Evolutionary conservation across 2,329 filamentous ascomycete species (phyloP).

Genomic region (Fusarium bactridioides): DNA sequence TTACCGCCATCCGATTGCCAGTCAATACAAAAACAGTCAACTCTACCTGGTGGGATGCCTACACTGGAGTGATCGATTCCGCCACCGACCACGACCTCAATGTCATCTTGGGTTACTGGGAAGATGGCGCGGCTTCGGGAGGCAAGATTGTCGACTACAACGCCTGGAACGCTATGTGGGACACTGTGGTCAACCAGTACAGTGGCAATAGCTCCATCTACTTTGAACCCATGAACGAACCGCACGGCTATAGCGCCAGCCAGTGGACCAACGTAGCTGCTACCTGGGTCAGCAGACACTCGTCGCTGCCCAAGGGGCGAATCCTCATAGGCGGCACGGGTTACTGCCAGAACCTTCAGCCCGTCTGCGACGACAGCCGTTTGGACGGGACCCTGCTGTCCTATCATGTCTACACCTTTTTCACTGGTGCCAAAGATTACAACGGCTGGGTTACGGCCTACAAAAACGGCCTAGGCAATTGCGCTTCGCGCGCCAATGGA

Average conservation of each 20-base stretch:
- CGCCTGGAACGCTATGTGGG: neutral
- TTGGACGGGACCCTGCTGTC: neutral
- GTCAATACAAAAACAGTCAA: neutral
- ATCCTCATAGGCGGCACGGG: neutral
- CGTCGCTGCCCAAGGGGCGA: neutral
- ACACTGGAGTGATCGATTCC: neutral
- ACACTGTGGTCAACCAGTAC: neutral
- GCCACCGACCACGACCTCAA: neutral
- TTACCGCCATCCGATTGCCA: neutral
- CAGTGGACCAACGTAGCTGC: neutral
- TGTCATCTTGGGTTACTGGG: neutral
- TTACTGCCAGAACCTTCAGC: neutral
- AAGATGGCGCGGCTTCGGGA: neutral
- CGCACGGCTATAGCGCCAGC: neutral
- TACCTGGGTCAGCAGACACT: neutral
- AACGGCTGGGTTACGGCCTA: neutral
- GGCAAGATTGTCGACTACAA: neutral
- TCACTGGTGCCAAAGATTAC: neutral
- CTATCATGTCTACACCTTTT: neutral
- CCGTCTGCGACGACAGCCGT: neutral
- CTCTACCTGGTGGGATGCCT: neutral
- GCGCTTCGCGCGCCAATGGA: neutral
- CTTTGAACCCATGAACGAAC: neutral
- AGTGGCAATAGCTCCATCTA: neutral
- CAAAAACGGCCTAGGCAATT: neutral